Evolutionary conservation across 23 red algal genomes (phyloP), one percentile per base, ranked within the genome.

Genomic region (Cyanidium caldarium): DNA sequence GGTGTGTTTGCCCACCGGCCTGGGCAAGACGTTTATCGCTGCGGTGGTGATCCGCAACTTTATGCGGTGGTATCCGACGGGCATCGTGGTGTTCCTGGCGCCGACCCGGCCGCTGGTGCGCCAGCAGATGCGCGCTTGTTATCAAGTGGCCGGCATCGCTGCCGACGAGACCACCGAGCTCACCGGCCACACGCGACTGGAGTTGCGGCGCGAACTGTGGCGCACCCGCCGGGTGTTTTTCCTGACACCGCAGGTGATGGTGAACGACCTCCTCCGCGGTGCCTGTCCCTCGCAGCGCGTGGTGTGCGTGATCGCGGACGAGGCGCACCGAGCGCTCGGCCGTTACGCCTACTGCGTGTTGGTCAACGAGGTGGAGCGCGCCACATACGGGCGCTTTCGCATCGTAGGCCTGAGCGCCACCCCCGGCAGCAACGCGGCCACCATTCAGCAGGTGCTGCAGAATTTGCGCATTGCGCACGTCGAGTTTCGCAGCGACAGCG

Each of bases 1-100:
- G 0, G 70, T 88, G 30, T 65, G 77, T 2, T 40, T 88, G 38
- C 84, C 84, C 19, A 76, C 84, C 1, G 84, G 84, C 33, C n/a
- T 73, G 0, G 84, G 84, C 35, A 88, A 88, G 69, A 88, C 84
- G 23, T 65, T 88, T 46, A 88, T 88, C 38, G 84, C 84, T 36
- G 77, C 66, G 0, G 76, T 76, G 2, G 42, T 80, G 12, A 76
- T 88, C 46, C 45, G 39, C 28, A 67, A 73, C 46, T 46, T 34
- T 16, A 37, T 51, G 38, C 42, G 40, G 10, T 73, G 69, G 69
- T 73, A 41, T 46, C 69, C 69, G 20, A 46, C 13, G 40, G 69
- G 69, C 12, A 37, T 34, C 30, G 39, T 71, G 30, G 65, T 81
- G 19, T 81, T 81, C 46, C 33, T 81, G 19, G 77, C 77, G 1